Evolutionary conservation across 495 filamentous ascomycete genomes (phyloP), one percentile per base, ranked within the genome.

Genomic region (Bacidia rubella): DNA sequence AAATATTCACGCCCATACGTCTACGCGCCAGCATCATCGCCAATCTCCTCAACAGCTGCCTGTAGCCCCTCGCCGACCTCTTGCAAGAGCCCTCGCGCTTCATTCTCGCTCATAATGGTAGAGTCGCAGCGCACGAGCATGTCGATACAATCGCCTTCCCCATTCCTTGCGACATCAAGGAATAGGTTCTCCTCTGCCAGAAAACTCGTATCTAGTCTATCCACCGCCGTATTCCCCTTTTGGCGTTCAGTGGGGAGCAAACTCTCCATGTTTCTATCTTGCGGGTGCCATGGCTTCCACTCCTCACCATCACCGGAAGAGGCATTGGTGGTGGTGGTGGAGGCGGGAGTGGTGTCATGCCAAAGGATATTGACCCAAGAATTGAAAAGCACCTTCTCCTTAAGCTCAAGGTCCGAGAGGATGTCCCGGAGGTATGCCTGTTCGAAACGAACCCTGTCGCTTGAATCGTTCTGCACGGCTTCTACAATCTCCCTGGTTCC

Each of bases 331-430:
- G 7, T 26, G 11, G 54, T 48, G 9, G 35, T 23, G 5, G 39
- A 10, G 38, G 10, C 2, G 15, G 35, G 53, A 2, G 52, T 32
- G 3, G 23, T 23, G 44, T 51, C 52, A 24, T 42, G 57, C 60
- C 61, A 67, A 19, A 69, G 61, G 7, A 69, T 64, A 38, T 69
- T 69, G 19, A 67, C 56, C 57, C 57, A 69, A 1, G 63, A 57
- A 45, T 69, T 67, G 56, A 69, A 69, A 2, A 62, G 26, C 11
- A 60, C 57, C 19, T 41, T 11, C 11, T 52, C 51, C 2, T 54
- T 51, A 0, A 25, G 23, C 22, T 53, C 29, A 17, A 52, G 32
- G 56, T 55, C 63, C 4, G 10, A 22, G 2, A 58, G 7, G 7
- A 68, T 51, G 25, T 68, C 60, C 2, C 35, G 47, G 5, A 67